Evolutionary conservation across 2,329 filamentous ascomycete species (phyloP), one percentile per base, ranked within the genome.

Genomic region (Didymella arachidicola): DNA sequence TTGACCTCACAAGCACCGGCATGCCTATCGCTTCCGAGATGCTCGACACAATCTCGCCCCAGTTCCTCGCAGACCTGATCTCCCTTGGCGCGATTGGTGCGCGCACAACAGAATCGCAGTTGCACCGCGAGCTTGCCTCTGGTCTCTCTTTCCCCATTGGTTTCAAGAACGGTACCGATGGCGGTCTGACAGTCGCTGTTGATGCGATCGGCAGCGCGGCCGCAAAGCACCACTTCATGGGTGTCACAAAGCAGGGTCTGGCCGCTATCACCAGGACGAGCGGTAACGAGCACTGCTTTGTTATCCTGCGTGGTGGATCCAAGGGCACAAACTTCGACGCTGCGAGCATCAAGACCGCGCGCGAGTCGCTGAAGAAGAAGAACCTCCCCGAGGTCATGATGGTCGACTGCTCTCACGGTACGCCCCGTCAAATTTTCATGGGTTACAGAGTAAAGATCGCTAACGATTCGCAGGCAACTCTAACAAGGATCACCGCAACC

Each of bases 121-220:
- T 98, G 66, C 95, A 99, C 81, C 90, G 95, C 64, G 95, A 99
- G 82, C 87, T 99, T 63, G 95, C 95, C 5, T 96, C 91, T 27
- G 95, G 95, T 69, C 85, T 98, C 53, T 96, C 92, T 57, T 98
- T 97, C 89, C 95, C 95, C 22, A 93, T 99, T 67, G 95, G 95
- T 59, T 99, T 97, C 89, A 99, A 99, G 87, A 99, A 99, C 80
- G 95, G 95, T 62, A 99, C 95, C 25, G 95, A 99, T 72, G 95
- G 95, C 41, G 92, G 90, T 69, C 82, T 99, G 56, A 88, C 87
- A 27, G 93, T 98, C 19, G 93, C 94, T 19, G 96, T 98, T 71
- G 95, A 99, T 76, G 95, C 95, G 32, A 97, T 98, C 76, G 95
- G 94, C 43, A 78, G 79, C 29, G 91, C 90, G 1, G 88, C 89